Conservation (phyloP, 106 monocot species). For the Triglochin maritima region DNA sequence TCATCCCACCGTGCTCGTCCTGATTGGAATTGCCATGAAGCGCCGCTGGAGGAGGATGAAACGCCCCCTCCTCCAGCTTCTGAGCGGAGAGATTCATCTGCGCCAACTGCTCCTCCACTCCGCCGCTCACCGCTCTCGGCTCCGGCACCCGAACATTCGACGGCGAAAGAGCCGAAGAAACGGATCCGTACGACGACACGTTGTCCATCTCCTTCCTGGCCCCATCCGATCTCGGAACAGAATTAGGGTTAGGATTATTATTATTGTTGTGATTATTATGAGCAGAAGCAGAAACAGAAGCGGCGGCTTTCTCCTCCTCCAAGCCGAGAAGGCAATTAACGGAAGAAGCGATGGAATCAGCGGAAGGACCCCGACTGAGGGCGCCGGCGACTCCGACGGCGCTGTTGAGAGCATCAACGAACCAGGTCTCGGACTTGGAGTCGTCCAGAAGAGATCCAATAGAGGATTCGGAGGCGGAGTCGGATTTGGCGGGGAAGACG, state of each 20-base stretch:
- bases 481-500: conserved; percentile 63
- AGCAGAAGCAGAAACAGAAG: conserved; percentile 31
- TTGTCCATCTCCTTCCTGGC: conserved; percentile 15
- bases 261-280: background rate
- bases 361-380: conserved; percentile 25
- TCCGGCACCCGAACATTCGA: conserved; percentile 43
- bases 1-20: background rate
- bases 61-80: conserved; percentile 6
- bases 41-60: background rate
- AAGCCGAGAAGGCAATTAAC: conserved; percentile 75
- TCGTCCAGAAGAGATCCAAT: conserved; percentile 75
- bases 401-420: conserved; percentile 80
- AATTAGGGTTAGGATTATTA: conserved; percentile 12
- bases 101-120: conserved; percentile 58
- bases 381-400: conserved; percentile 26
- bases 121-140: conserved; percentile 9
- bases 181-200: conserved; percentile 60
- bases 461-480: conserved; percentile 39
- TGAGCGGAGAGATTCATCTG: conserved; percentile 31
- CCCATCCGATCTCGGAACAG: conserved; percentile 15
- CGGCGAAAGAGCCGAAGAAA: conserved; percentile 48
- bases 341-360: conserved; percentile 29
- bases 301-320: conserved; percentile 24
- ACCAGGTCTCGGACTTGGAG: conserved; percentile 81
- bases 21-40: background rate